phyloP scores from a whole-genome alignment of 2,329 filamentous ascomycete species.

The Alternaria gaisen region DNA sequence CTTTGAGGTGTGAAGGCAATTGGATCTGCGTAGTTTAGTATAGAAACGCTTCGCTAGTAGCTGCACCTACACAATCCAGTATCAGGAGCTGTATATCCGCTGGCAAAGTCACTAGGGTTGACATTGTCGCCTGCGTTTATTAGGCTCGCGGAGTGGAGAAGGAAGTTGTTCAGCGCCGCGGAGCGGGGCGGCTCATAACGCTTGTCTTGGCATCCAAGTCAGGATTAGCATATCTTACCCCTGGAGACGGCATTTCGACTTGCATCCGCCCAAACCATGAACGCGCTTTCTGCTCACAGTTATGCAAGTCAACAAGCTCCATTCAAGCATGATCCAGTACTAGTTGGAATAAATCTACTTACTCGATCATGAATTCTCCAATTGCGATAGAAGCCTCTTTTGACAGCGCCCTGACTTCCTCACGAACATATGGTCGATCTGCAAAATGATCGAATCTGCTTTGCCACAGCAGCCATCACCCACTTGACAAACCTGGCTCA shows the following conservation, averaged over 20 bases:
- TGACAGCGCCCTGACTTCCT: no score
- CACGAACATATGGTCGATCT: no score
- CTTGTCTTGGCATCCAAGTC: not conserved
- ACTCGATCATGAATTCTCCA: no score
- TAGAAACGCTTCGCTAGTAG: no score
- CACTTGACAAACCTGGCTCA: no score
- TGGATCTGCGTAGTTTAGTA: not conserved
- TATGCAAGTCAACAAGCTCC: no score
- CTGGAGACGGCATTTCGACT: conserved; percentile 3
- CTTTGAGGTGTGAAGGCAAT: not conserved
- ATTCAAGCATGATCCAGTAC: no score
- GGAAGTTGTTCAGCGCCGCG: not conserved
- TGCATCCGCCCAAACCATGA: not conserved
- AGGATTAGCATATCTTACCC: not conserved
- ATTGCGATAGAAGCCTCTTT: no score
- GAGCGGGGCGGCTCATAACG: conserved; percentile 2
- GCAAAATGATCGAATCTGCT: no score
- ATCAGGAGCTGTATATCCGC: not conserved
- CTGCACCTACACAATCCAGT: not conserved
- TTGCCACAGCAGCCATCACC: no score
- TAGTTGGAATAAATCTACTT: no score
- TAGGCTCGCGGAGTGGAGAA: not conserved
- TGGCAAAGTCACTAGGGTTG: not conserved
- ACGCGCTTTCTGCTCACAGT: not conserved
- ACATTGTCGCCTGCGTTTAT: not conserved